Percentiles rank a stretch among this genome's conserved stretches.
phyloP scores from a whole-genome alignment of 805 yeast genomes.

The Yarrowia sp. region DNA sequence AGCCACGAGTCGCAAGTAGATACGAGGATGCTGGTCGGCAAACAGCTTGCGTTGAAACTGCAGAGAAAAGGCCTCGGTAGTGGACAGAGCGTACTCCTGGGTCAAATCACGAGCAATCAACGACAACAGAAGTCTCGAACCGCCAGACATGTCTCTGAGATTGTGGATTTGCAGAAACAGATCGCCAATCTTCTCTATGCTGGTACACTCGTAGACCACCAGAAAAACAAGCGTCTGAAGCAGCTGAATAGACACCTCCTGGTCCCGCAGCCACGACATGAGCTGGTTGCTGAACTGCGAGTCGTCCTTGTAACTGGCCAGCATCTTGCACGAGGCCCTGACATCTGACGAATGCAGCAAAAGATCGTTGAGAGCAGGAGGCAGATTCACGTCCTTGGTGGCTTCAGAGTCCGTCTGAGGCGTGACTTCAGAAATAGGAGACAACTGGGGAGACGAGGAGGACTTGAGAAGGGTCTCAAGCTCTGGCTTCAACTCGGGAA shows the following conservation, averaged over 20 bases:
- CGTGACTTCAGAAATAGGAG: constrained; percentile 33
- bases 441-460: constrained; percentile 29
- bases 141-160: constrained; percentile 32
- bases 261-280: constrained; percentile 34
- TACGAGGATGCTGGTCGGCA: constrained; percentile 3
- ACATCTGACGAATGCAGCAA: constrained; percentile 28
- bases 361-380: constrained; percentile 25
- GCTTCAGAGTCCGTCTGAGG: constrained; percentile 8
- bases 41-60: constrained; percentile 29
- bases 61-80: constrained; percentile 29
- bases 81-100: constrained; percentile 25
- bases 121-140: neutral
- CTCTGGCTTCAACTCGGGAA: constrained; percentile 28
- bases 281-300: constrained; percentile 30
- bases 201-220: constrained; percentile 41
- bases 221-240: constrained; percentile 41
- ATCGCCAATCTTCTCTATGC: constrained; percentile 39
- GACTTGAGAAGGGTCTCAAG: constrained; percentile 30
- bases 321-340: constrained; percentile 26
- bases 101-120: neutral
- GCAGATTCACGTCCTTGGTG: constrained; percentile 20
- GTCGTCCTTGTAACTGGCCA: constrained; percentile 30
- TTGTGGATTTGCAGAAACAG: constrained; percentile 34
- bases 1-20: constrained; percentile 27
- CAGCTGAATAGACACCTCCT: constrained; percentile 35